phyloP scores from a whole-genome alignment of 108 stramenopile genomes.

The Nannochloropsis salina region DNA sequence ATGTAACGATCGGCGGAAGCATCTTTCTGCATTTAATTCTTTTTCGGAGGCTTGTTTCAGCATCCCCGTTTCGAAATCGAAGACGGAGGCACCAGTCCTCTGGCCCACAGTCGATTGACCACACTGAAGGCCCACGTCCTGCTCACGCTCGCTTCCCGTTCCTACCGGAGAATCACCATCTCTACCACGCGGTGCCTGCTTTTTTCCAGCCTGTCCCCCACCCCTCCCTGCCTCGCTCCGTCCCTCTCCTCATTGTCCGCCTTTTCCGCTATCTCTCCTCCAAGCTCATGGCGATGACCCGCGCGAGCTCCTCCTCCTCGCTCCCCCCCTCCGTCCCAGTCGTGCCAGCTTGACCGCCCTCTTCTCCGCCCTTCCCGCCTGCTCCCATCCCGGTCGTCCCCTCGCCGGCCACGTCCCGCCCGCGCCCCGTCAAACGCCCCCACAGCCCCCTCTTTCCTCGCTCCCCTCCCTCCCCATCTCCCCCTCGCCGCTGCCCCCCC shows the following conservation, averaged over 20 bases:
- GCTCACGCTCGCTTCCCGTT: no score
- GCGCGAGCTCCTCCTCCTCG: conserved; percentile 30
- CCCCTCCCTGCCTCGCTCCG: background rate
- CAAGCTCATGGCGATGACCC: conserved; percentile 35
- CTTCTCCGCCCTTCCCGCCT: background rate
- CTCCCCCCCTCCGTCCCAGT: background rate
- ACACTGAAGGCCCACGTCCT: no score
- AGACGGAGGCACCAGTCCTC: no score
- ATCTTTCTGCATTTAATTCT: no score
- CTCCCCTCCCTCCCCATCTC: background rate
- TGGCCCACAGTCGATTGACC: no score
- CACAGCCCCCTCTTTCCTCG: background rate
- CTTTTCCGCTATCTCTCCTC: background rate
- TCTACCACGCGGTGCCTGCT: no score
- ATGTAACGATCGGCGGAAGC: background rate
- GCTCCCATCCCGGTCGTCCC: background rate
- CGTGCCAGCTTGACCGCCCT: background rate
- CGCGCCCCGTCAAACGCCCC: conserved; percentile 8
- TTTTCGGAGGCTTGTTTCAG: no score
- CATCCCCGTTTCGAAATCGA: no score
- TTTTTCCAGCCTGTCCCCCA: background rate
- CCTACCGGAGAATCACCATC: no score
- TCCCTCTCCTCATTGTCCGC: background rate
- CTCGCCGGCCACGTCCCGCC: conserved; percentile 23
- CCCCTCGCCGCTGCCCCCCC: background rate